Percentiles rank a stretch among this genome's conserved stretches.
Evolutionary conservation across 495 filamentous ascomycete species (phyloP).

Genomic region (Penicillium parvum): DNA sequence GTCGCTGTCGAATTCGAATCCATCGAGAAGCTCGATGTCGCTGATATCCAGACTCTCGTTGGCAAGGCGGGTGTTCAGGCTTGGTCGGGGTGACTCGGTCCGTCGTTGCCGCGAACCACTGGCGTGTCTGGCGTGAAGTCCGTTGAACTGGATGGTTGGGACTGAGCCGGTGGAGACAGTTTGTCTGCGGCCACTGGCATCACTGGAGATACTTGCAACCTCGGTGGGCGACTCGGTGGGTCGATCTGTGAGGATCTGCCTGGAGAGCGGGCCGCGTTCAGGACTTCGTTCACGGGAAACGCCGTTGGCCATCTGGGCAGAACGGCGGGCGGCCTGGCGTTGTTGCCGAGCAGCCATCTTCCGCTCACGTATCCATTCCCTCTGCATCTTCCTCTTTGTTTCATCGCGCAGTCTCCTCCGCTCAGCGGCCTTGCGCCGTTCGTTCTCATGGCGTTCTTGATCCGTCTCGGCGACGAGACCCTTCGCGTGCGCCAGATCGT

Average conservation of each 20-base stretch:
- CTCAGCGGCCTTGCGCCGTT: constrained; percentile 41
- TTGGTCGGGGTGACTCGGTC: constrained; percentile 23
- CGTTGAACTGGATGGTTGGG: constrained; percentile 33
- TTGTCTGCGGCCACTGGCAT: constrained; percentile 12
- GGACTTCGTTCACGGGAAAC: constrained; percentile 1
- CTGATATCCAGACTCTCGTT: constrained; percentile 18
- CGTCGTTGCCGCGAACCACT: constrained; percentile 7
- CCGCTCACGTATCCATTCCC: constrained; percentile 48
- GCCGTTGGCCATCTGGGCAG: constrained; percentile 6
- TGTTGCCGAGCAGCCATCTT: constrained; percentile 44
- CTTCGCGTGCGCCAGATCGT: constrained; percentile 81
- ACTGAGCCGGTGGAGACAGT: constrained; percentile 22
- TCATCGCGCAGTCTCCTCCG: constrained; percentile 40
- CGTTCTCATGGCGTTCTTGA: constrained; percentile 52
- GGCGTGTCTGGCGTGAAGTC: constrained; percentile 16
- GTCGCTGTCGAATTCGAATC: constrained; percentile 47
- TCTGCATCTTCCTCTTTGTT: constrained; percentile 44
- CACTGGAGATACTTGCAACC: constrained; percentile 16
- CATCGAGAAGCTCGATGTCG: constrained; percentile 35
- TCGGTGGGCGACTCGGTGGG: constrained; percentile 29
- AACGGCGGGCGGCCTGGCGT: constrained; percentile 25
- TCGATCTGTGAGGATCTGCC: constrained; percentile 20
- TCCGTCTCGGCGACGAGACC: constrained; percentile 61
- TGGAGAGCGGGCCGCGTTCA: constrained; percentile 5
- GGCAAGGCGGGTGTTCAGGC: constrained; percentile 26